Evolutionary conservation across 495 filamentous ascomycete species (phyloP), one percentile per base, ranked within the genome.

Genomic region (Extremus antarcticus): DNA sequence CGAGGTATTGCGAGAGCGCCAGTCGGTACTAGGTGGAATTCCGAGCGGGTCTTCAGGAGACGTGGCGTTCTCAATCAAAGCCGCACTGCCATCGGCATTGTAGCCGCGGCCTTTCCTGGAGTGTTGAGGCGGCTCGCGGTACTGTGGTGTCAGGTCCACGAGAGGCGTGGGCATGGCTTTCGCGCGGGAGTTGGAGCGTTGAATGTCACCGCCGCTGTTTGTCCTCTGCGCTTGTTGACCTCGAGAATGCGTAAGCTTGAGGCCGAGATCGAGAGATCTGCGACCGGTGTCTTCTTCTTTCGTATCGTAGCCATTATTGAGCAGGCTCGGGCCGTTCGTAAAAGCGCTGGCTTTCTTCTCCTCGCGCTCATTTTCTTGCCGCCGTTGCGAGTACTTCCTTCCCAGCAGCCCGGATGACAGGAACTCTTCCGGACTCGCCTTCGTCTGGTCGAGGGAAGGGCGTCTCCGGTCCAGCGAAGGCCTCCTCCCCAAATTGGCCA

Each of bases 101-200:
- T 88, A 78, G 9, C 83, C 86, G 56, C 78, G 80, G 13, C 89
- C 89, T 50, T 81, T 82, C 32, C 77, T 74, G 0, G 72, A 62
- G 62, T 83, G 80, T 60, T 94, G 88, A 3, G 84, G 87, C 19
- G 87, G 75, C 55, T 88, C 86, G 43, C 77, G 74, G 64, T 85
- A 88, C n/a, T 75, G 71, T 0, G 88, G 84, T 0, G 81, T 87
- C 19, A 92, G 75, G 60, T 90, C 86, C 13, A 95, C 72, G 0
- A 94, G 74, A 1, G 90, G 85, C 61, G 78, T 83, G 11, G 73
- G 74, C 54, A 63, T 71, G 35, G 66, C 68, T 2, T 13, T 35
- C 3, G 23, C 41, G n/a, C 52, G 56, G 16, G 25, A n/a, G 43
- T 29, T 52, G 19, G 63, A 65, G 21, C 65, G 66, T n/a, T 57